phyloP scores from a whole-genome alignment of 192 early-diverging fungal species.

The Linderina pennispora region DNA sequence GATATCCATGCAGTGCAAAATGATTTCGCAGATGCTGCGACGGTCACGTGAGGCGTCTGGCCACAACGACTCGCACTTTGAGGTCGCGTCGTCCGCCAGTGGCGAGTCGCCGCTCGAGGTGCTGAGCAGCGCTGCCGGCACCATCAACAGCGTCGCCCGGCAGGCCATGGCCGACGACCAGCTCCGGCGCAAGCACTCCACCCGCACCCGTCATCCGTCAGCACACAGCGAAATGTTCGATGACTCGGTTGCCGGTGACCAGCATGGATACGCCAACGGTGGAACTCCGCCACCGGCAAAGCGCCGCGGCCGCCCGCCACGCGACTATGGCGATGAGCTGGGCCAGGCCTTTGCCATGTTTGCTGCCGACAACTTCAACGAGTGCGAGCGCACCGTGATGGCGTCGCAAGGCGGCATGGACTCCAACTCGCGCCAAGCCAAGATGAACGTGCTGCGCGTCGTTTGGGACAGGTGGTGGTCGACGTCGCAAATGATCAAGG shows the following conservation, averaged over 20 bases:
- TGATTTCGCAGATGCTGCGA: slow-evolving; percentile 44
- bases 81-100: slow-evolving; percentile 13
- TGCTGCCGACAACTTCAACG: slow-evolving; percentile 27
- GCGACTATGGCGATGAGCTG: slow-evolving; percentile 44
- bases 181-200: slow-evolving; percentile 31
- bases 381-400: slow-evolving; percentile 8
- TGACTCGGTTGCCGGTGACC: neutral
- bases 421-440: slow-evolving; percentile 12
- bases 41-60: slow-evolving; percentile 32
- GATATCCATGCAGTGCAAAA: slow-evolving; percentile 45
- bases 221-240: neutral
- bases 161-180: slow-evolving; percentile 19
- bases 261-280: neutral
- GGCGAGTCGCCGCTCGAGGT: slow-evolving; percentile 23
- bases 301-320: slow-evolving; percentile 46
- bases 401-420: slow-evolving; percentile 7
- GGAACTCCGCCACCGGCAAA: slow-evolving; percentile 33
- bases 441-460: slow-evolving; percentile 30
- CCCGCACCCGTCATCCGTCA: slow-evolving; percentile 4
- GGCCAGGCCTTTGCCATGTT: slow-evolving; percentile 43
- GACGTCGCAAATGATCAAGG: slow-evolving; percentile 32
- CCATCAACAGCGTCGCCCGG: slow-evolving; percentile 21
- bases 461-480: slow-evolving; percentile 45
- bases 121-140: slow-evolving; percentile 26
- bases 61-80: neutral